These are phyloP conservation scores for Venturia oleaginea DNA, from an alignment of 2,329 filamentous ascomycete species.

Conservation along the genomic window DNA sequence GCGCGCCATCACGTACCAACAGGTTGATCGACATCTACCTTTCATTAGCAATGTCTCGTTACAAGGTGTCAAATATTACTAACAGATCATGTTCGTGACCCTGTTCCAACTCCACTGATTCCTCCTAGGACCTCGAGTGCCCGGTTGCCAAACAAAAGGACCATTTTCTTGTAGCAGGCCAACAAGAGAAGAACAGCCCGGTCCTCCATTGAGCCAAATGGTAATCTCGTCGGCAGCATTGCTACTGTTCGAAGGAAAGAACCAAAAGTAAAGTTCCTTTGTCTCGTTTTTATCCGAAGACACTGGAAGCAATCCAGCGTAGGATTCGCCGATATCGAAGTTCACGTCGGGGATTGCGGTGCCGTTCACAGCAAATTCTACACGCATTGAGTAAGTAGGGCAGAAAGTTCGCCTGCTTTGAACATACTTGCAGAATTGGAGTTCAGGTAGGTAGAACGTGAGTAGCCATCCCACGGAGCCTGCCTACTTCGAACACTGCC, in stretches of 20 bases:
- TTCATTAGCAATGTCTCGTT: background rate
- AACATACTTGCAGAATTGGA: background rate
- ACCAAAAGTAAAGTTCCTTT: conserved; percentile 42
- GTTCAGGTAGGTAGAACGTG: background rate
- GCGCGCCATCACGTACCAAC: background rate
- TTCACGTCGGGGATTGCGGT: conserved; percentile 38
- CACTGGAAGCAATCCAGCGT: conserved; percentile 45
- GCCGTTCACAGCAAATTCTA: conserved; percentile 30
- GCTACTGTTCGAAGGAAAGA: conserved; percentile 37
- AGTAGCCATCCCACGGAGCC: background rate
- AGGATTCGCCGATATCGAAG: conserved; percentile 36
- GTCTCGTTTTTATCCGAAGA: conserved; percentile 35
- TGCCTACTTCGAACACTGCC: background rate
- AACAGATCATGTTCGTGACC: background rate
- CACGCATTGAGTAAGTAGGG: background rate
- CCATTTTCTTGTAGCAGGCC: conserved; percentile 18
- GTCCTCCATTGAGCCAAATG: conserved; percentile 20
- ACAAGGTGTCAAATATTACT: background rate
- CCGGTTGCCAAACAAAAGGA: conserved; percentile 16
- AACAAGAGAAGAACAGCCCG: conserved; percentile 16
- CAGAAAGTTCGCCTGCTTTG: background rate
- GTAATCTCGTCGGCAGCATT: conserved; percentile 18
- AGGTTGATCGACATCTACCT: background rate
- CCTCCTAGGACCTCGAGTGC: conserved; percentile 33
- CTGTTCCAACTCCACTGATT: background rate